Conservation (phyloP, 352 stramenopile genomes). For the Pythium coloratum region DNA sequence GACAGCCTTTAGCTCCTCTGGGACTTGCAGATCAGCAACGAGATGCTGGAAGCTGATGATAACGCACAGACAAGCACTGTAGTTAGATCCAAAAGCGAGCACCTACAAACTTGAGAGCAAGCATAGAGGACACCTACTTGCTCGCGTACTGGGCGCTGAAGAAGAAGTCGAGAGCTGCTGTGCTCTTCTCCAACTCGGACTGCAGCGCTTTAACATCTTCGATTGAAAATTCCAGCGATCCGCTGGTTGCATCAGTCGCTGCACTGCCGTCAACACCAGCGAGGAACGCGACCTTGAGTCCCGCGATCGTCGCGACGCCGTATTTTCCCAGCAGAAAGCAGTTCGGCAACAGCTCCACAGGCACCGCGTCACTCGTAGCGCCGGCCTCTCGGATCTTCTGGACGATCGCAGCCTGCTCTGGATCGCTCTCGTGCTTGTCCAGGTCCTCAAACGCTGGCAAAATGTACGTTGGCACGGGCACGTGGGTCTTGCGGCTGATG, state of each 20-base stretch:
- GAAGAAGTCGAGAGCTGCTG: conserved; percentile 54
- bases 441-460: conserved; percentile 38
- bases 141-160: conserved; percentile 54
- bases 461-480: conserved; percentile 67
- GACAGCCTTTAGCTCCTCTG: conserved; percentile 41
- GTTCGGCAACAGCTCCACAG: conserved; percentile 47
- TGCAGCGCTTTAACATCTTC: conserved; percentile 24
- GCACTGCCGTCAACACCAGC: conserved; percentile 4
- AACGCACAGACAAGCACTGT: neutral
- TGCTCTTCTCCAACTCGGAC: conserved; percentile 20
- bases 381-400: conserved; percentile 34
- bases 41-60: conserved; percentile 39
- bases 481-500: conserved; percentile 32
- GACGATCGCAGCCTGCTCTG: conserved; percentile 36
- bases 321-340: conserved; percentile 50
- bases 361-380: neutral
- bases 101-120: too few relatives aligned
- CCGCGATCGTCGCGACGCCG: conserved; percentile 35
- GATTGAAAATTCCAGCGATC: conserved; percentile 3
- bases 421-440: conserved; percentile 28
- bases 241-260: neutral
- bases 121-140: too few relatives aligned
- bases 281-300: conserved; percentile 33
- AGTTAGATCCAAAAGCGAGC: neutral
- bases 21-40: conserved; percentile 58